Base-by-base conservation (phyloP, 129 eudicot genomes). In the Logfia minima region DNA sequence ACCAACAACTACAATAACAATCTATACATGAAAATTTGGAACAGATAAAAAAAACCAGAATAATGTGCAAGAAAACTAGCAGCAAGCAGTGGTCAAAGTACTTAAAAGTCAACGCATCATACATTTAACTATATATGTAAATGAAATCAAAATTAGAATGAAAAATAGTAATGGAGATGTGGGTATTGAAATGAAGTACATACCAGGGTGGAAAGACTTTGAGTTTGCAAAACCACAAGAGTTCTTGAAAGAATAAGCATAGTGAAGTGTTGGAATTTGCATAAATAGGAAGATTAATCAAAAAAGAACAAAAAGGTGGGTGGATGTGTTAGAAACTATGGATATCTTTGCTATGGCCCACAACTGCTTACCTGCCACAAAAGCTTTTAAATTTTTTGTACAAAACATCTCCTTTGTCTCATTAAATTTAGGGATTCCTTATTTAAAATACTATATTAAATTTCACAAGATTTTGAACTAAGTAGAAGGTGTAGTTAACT, bases 251-350 rank as follows among this genome's bases (percentile, higher is more conserved):
- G 28, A 24, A 43, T 65, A 31, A 43, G 72, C 17, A 70, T 72
- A 76, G 37, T 31, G 75, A 70, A 68, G 75, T 72, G 68, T 45
- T 39, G 75, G 37, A 14, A 17, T 58, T 28, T 80, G 70, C 26
- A 32, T 7, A 28, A 31, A 69, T 34, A 77, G 80, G 76, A 79
- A 18, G 45, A 53, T 71, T 74, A 43, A 19, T 48, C 77, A 83
- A 80, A 41, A 60, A 35, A 43, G 69, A 78, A 77, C 79, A 77
- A 83, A 80, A 80, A 64, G 85, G 81, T 83, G 65, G 87, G 81
- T 80, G 68, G 85, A 81, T 86, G 76, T 59, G 71, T 11, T 64
- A 34, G 74, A 41, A 68, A 81, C 72, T 69, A 43, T 74, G 61
- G 78, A 79, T 79, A 79, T 61, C 71, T 75, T 75, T 76, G 75